Evolutionary conservation across 202 grass and related monocot genomes (phyloP), one percentile per base, ranked within the genome.

Genomic region (Setaria italica): DNA sequence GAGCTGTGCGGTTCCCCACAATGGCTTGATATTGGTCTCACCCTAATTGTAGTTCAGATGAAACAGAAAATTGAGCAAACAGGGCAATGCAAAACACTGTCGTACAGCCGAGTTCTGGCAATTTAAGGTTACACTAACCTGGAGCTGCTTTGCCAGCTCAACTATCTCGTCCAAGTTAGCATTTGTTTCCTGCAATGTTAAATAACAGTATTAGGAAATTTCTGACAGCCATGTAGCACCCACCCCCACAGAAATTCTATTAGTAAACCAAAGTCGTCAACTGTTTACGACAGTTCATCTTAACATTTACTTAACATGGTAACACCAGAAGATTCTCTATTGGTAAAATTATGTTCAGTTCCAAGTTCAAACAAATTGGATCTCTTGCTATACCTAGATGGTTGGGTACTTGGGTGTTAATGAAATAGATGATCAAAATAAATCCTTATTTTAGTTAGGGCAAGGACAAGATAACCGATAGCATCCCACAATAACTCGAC

Each of bases 1-100:
- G 47, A 99, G 90, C 51, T 99, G 93, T 29, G 96, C 93, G 4
- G 93, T 99, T 12, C 96, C 96, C 96, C 93, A 99, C 76, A 99
- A 37, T 62, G 93, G 90, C 80, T 80, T 99, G 78, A 91, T 99
- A 54, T 95, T 87, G 57, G 90, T 99, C 77, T 90, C 82, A 46
- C 42, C 85, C 93, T 99, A 74, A 83, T 87, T 63, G 53, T 45
- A 72, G 35, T 48, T 67, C 64, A 76, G 1, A 83, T 25, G 1
- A 65, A 9, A 55, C 66, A 62, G 60, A 59, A 19, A 17, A 33
- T 64, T 80, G 8, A 91, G 54, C 9, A 87, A 71, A 87, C 7
- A 84, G 6, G n/a, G 34, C 20, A 75, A 68, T 35, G 2, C 13
- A 67, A 78, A 82, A 19, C 35, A 70, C 9, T 45, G 9, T 11